Evolutionary conservation across 2,329 filamentous ascomycete species (phyloP).

Genomic region (Huntiella savannae): DNA sequence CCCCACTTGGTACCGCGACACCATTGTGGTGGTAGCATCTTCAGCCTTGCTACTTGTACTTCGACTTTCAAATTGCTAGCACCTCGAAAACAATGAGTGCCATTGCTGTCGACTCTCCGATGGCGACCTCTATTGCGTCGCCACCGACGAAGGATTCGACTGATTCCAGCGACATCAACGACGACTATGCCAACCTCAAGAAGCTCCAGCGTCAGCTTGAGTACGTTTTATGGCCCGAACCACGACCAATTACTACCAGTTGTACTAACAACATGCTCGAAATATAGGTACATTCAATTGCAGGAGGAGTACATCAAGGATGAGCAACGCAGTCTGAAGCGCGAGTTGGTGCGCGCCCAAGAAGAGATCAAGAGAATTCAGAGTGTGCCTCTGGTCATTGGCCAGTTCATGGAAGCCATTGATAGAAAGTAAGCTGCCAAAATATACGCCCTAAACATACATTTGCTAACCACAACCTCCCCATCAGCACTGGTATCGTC

Average conservation of each 20-base stretch:
- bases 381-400: constrained; percentile 92
- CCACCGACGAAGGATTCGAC: not conserved
- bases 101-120: constrained; percentile 65
- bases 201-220: constrained; percentile 92
- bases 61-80: not conserved
- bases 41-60: constrained; percentile 4
- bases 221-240: constrained; percentile 29
- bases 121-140: constrained; percentile 30
- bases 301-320: constrained; percentile 99
- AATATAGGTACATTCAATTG: constrained; percentile 66
- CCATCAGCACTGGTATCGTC: constrained; percentile 78
- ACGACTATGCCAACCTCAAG: constrained; percentile 92
- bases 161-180: constrained; percentile 55
- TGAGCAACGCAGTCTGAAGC: constrained; percentile 94
- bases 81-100: constrained; percentile 52
- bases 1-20: not conserved
- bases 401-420: constrained; percentile 99
- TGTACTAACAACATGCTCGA: constrained; percentile 10
- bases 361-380: constrained; percentile 99
- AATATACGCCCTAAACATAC: constrained; percentile 12
- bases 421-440: constrained; percentile 66
- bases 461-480: constrained; percentile 1
- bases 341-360: constrained; percentile 89
- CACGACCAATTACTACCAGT: not conserved
- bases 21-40: not conserved